A percentile compares a stretch with the other conserved stretches of the same genome.
phyloP scores from a whole-genome alignment of 495 filamentous ascomycete species.

The Emericellopsis terricola region DNA sequence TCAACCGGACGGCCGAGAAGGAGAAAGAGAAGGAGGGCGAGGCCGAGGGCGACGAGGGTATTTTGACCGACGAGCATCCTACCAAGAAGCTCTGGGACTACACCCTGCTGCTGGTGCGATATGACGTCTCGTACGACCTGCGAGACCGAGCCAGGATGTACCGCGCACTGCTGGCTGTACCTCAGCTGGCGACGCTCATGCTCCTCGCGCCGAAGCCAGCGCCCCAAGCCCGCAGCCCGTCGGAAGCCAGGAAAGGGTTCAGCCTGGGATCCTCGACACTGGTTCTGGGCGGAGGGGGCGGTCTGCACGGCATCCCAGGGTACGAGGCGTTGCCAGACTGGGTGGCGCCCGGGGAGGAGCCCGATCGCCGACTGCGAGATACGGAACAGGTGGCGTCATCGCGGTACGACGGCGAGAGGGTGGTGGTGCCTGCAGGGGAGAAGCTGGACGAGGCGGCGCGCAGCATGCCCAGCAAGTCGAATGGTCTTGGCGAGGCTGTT shows the following conservation, averaged over 20 bases:
- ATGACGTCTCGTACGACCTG: conserved; percentile 87
- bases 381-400: conserved; percentile 11
- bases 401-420: conserved; percentile 21
- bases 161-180: conserved; percentile 59
- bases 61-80: conserved; percentile 39
- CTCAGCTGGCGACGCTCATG: conserved; percentile 76
- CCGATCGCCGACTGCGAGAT: conserved; percentile 56
- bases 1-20: conserved; percentile 39
- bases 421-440: conserved; percentile 40
- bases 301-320: conserved; percentile 49
- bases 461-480: conserved; percentile 24
- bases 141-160: conserved; percentile 81
- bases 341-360: conserved; percentile 67
- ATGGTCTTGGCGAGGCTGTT: conserved; percentile 16
- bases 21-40: conserved; percentile 11
- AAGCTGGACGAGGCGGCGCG: conserved; percentile 44
- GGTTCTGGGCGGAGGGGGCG: conserved; percentile 58
- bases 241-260: conserved; percentile 56
- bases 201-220: conserved; percentile 89
- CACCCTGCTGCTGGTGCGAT: conserved; percentile 66
- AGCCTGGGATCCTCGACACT: conserved; percentile 70
- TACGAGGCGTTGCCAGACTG: conserved; percentile 68
- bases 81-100: conserved; percentile 69
- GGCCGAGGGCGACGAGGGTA: conserved; percentile 8
- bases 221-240: conserved; percentile 70